These are phyloP conservation scores for Neurospora intermedia DNA, from an alignment of 495 filamentous ascomycete species.

Conservation along the genomic window DNA sequence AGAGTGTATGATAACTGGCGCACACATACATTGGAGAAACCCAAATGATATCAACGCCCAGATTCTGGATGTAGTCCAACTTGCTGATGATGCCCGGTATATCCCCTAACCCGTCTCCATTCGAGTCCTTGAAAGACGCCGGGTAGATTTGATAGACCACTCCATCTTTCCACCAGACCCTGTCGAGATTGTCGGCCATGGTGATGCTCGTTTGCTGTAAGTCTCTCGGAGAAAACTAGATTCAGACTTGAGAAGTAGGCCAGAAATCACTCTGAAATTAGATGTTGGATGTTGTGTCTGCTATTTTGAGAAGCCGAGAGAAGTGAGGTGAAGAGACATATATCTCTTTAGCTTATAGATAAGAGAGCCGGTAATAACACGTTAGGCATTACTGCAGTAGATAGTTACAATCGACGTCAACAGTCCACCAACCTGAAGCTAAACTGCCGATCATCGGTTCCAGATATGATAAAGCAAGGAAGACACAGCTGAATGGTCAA, in stretches of 20 bases:
- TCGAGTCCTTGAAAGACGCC: conserved; percentile 56
- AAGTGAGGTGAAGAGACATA: not conserved
- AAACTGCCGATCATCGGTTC: not conserved
- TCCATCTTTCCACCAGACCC: conserved; percentile 31
- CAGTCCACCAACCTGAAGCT: not conserved
- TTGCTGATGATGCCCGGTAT: conserved; percentile 57
- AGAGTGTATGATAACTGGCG: not conserved
- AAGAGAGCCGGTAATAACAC: not conserved
- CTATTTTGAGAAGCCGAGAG: not conserved
- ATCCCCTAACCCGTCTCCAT: conserved; percentile 57
- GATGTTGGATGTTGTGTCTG: not conserved
- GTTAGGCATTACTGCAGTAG: not conserved
- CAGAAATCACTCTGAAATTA: not conserved
- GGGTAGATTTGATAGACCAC: conserved; percentile 64
- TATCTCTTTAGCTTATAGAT: not conserved
- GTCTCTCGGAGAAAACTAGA: not conserved
- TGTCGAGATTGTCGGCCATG: conserved; percentile 4
- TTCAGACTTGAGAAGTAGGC: not conserved
- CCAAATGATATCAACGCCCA: conserved; percentile 60
- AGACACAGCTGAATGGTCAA: not conserved
- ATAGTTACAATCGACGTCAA: not conserved
- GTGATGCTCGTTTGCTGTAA: not conserved
- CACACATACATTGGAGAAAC: conserved; percentile 43
- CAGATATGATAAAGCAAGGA: not conserved
- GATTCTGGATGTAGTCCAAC: conserved; percentile 52